These are phyloP conservation scores for Thalassiosira ordinaria DNA, from an alignment of 352 stramenopile genomes.

Conservation along the genomic window DNA sequence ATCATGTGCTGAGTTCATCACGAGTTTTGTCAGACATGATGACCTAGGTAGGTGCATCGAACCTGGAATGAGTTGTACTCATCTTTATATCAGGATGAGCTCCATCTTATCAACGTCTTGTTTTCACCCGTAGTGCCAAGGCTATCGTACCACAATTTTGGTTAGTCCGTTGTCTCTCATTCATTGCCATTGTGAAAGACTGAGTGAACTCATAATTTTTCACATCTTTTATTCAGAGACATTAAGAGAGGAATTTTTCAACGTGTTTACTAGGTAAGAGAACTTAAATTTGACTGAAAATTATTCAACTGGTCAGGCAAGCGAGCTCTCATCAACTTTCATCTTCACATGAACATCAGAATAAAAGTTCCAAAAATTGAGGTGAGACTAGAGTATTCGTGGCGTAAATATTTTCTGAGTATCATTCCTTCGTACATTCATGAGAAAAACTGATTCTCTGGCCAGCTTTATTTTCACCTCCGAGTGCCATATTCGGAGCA, in stretches of 20 bases:
- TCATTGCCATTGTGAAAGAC: no score
- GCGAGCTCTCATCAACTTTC: constrained; percentile 7
- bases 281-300: no score
- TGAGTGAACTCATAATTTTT: no score
- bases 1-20: neutral
- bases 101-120: neutral
- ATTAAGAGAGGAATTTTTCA: constrained; percentile 23
- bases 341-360: no score
- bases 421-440: no score
- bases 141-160: constrained; percentile 30
- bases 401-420: no score
- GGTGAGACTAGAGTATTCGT: neutral
- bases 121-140: constrained; percentile 1
- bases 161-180: neutral
- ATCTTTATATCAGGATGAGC: no score
- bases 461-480: constrained; percentile 15
- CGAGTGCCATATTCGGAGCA: neutral
- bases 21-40: neutral
- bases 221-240: constrained; percentile 1
- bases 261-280: no score
- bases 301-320: no score
- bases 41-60: no score
- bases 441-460: no score
- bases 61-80: no score
- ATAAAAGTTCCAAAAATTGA: constrained; percentile 45